Base-by-base conservation (phyloP, 2,329 filamentous ascomycete genomes). In the Exophiala mesophila region DNA sequence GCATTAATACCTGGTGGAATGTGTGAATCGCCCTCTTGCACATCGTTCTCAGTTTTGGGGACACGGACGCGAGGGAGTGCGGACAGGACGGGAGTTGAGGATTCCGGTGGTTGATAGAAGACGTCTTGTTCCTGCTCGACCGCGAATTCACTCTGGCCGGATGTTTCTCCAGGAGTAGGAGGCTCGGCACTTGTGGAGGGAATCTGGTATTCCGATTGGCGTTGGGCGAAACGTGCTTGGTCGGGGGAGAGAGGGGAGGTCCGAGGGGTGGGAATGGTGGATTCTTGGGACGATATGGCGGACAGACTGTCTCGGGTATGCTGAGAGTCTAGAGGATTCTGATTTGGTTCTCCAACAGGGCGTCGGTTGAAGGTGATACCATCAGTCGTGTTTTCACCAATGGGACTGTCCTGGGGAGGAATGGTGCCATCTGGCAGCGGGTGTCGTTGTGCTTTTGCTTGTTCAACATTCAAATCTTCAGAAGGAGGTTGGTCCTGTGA, bases 81-180 rank as follows among this genome's bases (percentile, higher is more conserved):
- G 3, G 76, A 77, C 6, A 72, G 49, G 3, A 71, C 65, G 3
- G 70, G 63, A 20, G 69, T 67, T 6, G 65, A 63, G 36, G 68
- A 62, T 16, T 62, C 64, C 5, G 74, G 69, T 33, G 71, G 71
- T 16, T 68, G 60, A 52, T 75, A 77, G 59, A 78, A 81, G 8
- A 74, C 72, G 56, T 82, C 77, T 52, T 73, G 67, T 47, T 81
- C 77, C 45, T 72, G 65, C 50, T 73, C 73, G 24, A 71, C 63
- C 15, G 65, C 63, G 41, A 69, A 53, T 23, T 54, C 48, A n/a
- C n/a, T n/a, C 29, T 47, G 46, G 1, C 50, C 38, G 19, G 50
- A 49, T 21, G 54, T 50, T 4, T 56, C 56, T 36, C 57, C 49
- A 18, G 48, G 34, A 3, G 46, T 50, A 36, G 70, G 63, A 16